Conservation (phyloP, 768 basidiomycete genomes). For the Tulasnella sp. region DNA sequence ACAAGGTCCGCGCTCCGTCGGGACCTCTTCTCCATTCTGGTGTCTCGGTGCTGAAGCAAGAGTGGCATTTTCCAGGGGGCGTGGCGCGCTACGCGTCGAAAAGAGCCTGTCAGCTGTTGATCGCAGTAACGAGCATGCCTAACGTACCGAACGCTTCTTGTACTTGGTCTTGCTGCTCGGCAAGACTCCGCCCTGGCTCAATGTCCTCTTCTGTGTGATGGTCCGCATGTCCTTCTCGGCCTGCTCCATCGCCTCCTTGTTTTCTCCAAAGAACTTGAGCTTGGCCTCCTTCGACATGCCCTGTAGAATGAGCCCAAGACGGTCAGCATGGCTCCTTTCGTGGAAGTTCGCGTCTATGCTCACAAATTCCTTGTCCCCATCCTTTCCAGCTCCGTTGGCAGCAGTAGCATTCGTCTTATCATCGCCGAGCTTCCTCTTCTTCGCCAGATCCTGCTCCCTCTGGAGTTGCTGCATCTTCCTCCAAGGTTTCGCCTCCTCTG, state of each 20-base stretch:
- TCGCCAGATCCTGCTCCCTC: background rate
- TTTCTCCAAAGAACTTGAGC: conserved; percentile 21
- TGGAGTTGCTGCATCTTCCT: background rate
- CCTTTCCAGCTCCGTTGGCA: conserved; percentile 11
- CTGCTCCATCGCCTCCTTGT: conserved; percentile 22
- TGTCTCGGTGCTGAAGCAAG: conserved; percentile 39
- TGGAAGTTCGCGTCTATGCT: background rate
- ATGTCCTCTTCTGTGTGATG: conserved; percentile 21
- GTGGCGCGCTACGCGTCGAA: conserved; percentile 20
- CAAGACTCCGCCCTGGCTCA: conserved; percentile 23
- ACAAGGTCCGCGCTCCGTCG: conserved; percentile 40
- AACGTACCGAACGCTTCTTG: conserved; percentile 27
- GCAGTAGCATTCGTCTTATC: conserved; percentile 2
- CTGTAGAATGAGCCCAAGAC: background rate
- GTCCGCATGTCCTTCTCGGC: conserved; percentile 28
- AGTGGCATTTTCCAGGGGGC: conserved; percentile 29
- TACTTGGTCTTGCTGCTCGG: conserved; percentile 25
- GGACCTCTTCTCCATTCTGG: conserved; percentile 43
- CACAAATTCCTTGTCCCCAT: conserved; percentile 12
- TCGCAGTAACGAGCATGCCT: too few species aligned
- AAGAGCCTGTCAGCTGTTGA: background rate
- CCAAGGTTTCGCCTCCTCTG: conserved; percentile 14
- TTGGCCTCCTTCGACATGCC: conserved; percentile 13
- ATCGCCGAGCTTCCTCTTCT: conserved; percentile 1
- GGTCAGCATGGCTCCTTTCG: background rate